These are phyloP conservation scores for Colletotrichum plurivorum DNA, from an alignment of 2,329 filamentous ascomycete genomes.

Conservation along the genomic window DNA sequence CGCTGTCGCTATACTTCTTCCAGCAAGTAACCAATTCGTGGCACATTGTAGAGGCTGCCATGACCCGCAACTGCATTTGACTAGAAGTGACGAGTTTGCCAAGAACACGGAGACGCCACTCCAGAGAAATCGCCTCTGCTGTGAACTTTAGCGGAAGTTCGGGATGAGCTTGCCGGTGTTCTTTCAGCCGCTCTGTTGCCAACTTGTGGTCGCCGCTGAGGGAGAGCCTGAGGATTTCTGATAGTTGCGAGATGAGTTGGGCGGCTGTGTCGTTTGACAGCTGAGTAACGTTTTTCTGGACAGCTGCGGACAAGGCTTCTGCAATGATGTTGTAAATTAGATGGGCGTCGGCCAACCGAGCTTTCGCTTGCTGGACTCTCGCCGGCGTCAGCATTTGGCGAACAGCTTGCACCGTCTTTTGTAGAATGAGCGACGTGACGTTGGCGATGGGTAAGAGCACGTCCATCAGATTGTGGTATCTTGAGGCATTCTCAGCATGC, in stretches of 20 bases:
- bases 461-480: slow-evolving; percentile 63
- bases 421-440: slow-evolving; percentile 51
- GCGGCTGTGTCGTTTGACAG: slow-evolving; percentile 62
- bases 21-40: slow-evolving; percentile 77
- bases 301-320: slow-evolving; percentile 58
- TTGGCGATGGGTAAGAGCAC: slow-evolving; percentile 55
- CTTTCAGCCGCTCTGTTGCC: slow-evolving; percentile 50
- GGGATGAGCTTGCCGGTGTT: slow-evolving; percentile 53
- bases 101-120: slow-evolving; percentile 80
- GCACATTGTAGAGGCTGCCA: slow-evolving; percentile 83
- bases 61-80: slow-evolving; percentile 91
- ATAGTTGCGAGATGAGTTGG: slow-evolving; percentile 56
- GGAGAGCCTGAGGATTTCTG: slow-evolving; percentile 59
- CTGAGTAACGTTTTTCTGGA: slow-evolving; percentile 70
- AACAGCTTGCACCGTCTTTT: slow-evolving; percentile 47
- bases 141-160: slow-evolving; percentile 55
- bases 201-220: slow-evolving; percentile 55
- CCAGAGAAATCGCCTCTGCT: slow-evolving; percentile 66
- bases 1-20: slow-evolving; percentile 66
- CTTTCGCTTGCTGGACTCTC: slow-evolving; percentile 46
- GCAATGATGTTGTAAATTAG: slow-evolving; percentile 60
- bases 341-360: slow-evolving; percentile 57
- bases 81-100: slow-evolving; percentile 83
- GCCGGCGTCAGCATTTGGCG: slow-evolving; percentile 16
- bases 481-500: slow-evolving; percentile 57